phyloP scores from a whole-genome alignment of 768 basidiomycete genomes.

The Xerocomus spinulosus region DNA sequence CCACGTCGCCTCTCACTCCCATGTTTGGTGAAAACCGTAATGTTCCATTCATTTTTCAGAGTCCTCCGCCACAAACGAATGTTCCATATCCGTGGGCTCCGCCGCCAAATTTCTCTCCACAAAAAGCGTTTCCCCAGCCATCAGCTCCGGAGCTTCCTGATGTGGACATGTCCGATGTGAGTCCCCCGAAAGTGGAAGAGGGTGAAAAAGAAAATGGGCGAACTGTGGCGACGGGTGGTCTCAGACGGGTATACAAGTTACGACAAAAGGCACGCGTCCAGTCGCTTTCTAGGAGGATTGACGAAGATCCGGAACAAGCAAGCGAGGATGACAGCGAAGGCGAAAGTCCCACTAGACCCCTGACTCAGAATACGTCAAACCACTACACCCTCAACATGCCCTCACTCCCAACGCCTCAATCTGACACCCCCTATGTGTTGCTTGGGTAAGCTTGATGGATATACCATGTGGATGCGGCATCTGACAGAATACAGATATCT shows the following conservation, averaged over 20 bases:
- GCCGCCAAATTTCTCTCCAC: conserved; percentile 53
- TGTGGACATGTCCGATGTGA: conserved; percentile 72
- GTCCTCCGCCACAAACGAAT: conserved; percentile 41
- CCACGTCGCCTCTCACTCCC: conserved; percentile 37
- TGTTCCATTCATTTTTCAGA: conserved; percentile 70
- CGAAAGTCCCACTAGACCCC: conserved; percentile 33
- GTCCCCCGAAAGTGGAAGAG: conserved; percentile 51
- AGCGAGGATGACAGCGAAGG: conserved; percentile 50
- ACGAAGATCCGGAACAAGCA: conserved; percentile 33
- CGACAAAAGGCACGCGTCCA: conserved; percentile 46
- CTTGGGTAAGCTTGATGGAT: conserved; percentile 58
- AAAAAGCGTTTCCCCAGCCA: conserved; percentile 53
- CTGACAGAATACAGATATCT: conserved; percentile 57
- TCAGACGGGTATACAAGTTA: conserved; percentile 61
- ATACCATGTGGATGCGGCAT: conserved; percentile 7
- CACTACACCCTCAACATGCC: conserved; percentile 85
- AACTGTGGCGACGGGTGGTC: conserved; percentile 57
- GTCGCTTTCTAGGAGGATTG: conserved; percentile 18
- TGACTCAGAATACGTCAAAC: conserved; percentile 59
- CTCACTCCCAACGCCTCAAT: conserved; percentile 48
- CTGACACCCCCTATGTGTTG: conserved; percentile 75
- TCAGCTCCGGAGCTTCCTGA: conserved; percentile 50
- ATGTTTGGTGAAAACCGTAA: conserved; percentile 62
- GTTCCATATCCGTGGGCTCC: conserved; percentile 61
- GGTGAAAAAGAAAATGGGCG: conserved; percentile 39